Evolutionary conservation across 768 basidiomycete species (phyloP), one percentile per base, ranked within the genome.

Genomic region (Pisolithus marmoratus): DNA sequence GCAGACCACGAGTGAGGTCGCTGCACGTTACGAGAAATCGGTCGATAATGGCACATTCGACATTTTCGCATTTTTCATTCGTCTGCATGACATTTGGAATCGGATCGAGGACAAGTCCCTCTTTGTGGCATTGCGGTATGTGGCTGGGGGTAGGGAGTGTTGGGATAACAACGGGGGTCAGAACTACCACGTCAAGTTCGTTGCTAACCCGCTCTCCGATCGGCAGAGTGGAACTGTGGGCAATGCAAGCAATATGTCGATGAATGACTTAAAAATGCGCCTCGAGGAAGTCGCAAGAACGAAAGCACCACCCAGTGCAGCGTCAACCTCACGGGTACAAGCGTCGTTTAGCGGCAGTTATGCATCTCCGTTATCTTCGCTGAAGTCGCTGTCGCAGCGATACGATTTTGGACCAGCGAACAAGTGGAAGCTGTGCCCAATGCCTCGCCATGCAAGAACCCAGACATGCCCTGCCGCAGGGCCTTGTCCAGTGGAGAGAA

Each of bases 1-100:
- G 95, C 91, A 93, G 68, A 99, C 95, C 44, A 94, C 91, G 53
- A 89, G 86, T 67, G 95, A 98, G 68, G 90, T 96, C 52, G 81
- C 84, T 1, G 94, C 85, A 23, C 82, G 79, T 46, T 86, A 90
- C 65, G 68, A 71, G 19, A 76, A 79, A 51, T 64, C 74, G 34
- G 55, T 73, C 20, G 58, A 57, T 42, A 64, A 56, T 27, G 67
- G 71, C 36, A 50, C 49, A 23, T 77, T 80, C 64, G 93, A 94
- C 63, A 74, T 87, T 19, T 95, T 95, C 70, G 64, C 73, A 22
- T 95, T 94, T 68, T 70, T 68, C 19, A 83, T 94, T 58, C 76
- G 85, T 54, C 71, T 99, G 11, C 81, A 82, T 54, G 94, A 96
- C 62, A 72, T 93, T 45, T 71, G 93, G 58, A 72, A 78, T 38